Percentiles rank a stretch among this genome's conserved stretches.
Evolutionary conservation across 2,329 filamentous ascomycete genomes (phyloP).

Genomic region (Lasiodiplodia gonubiensis): DNA sequence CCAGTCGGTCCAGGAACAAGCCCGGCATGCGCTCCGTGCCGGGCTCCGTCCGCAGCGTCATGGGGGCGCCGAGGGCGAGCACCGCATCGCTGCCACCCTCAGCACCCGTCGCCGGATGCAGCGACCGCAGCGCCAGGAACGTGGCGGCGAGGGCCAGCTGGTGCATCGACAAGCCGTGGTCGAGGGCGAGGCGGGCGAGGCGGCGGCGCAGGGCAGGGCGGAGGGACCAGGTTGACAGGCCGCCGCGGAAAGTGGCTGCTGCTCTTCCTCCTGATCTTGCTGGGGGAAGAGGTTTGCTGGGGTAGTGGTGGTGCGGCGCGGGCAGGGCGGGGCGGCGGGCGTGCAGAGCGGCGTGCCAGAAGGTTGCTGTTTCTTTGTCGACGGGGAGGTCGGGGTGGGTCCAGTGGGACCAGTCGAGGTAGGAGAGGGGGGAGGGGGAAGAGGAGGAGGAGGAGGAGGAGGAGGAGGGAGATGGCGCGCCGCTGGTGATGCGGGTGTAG

Average conservation of each 20-base stretch:
- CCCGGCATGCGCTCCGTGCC: slow-evolving; percentile 27
- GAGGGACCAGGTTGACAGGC: not conserved
- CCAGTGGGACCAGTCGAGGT: not conserved
- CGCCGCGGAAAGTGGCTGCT: not conserved
- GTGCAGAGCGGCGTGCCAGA: not conserved
- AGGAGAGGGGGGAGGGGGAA: not conserved
- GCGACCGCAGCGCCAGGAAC: slow-evolving; percentile 4
- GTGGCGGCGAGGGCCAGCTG: slow-evolving; percentile 19
- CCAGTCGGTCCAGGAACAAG: slow-evolving; percentile 27
- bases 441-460: not conserved
- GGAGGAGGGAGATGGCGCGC: not conserved
- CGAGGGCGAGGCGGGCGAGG: not conserved
- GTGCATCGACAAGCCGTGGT: slow-evolving; percentile 3
- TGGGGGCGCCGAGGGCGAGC: slow-evolving; percentile 27
- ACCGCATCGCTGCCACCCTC: not conserved
- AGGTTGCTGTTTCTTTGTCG: not conserved
- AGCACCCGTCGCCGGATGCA: not conserved
- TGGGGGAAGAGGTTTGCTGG: not conserved
- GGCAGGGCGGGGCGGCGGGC: not conserved
- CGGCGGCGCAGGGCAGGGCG: not conserved
- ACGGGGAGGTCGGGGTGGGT: not conserved
- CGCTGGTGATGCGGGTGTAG: slow-evolving; percentile 5
- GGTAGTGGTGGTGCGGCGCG: not conserved
- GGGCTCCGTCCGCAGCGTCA: slow-evolving; percentile 21
- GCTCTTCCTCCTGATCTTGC: too few relatives aligned